Conservation (phyloP, 2,329 filamentous ascomycete species). For the Ceratocystis cubensis region DNA sequence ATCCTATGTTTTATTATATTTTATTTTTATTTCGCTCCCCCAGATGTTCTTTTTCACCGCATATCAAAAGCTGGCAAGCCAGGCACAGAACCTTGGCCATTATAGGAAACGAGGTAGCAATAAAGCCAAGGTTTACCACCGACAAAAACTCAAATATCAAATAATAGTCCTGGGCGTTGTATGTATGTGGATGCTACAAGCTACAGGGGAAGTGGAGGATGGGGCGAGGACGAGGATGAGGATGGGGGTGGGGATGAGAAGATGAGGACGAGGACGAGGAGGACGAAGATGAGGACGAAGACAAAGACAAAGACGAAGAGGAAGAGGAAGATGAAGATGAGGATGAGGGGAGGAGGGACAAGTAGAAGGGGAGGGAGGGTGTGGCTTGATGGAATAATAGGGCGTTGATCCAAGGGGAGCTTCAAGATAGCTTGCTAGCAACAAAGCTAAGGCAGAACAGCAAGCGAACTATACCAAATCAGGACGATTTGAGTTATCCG, state of each 20-base stretch:
- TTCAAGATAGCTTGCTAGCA: too few species aligned
- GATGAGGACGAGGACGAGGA: too few species aligned
- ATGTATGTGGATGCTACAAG: not conserved
- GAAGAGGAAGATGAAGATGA: not conserved
- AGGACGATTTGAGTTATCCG: not conserved
- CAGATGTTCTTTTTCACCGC: not conserved
- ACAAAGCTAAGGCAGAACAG: too few species aligned
- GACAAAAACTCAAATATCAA: not conserved
- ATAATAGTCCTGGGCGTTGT: not conserved
- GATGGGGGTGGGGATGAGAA: too few species aligned
- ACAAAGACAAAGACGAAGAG: too few species aligned
- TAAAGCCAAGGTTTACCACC: not conserved
- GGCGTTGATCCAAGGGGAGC: too few species aligned
- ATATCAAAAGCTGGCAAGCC: constrained; percentile 8
- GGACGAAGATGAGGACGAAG: too few species aligned
- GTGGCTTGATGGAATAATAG: too few species aligned
- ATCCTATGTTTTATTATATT: not conserved
- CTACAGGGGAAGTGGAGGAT: not conserved
- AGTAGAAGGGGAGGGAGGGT: not conserved
- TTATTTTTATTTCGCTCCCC: not conserved
- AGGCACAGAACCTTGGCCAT: not conserved
- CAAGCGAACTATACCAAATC: not conserved
- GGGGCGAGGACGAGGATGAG: not conserved
- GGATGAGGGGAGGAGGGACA: not conserved
- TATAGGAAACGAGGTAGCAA: not conserved